Evolutionary conservation across 202 grass and related monocot species (phyloP).

Genomic region (Elaeis oleifera): DNA sequence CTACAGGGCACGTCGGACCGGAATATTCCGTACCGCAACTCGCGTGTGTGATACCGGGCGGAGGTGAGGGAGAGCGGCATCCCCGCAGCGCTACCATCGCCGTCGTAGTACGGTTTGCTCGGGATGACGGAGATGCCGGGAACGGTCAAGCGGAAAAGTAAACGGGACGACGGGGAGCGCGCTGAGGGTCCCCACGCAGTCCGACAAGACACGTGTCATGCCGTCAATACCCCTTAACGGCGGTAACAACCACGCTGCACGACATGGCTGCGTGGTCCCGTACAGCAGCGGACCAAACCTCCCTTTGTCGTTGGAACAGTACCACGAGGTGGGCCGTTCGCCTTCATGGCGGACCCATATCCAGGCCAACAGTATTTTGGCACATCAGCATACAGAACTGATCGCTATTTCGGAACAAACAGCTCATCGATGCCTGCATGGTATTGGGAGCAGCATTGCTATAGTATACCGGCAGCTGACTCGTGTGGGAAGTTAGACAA

Average conservation of each 20-base stretch:
- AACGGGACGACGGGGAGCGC: constrained; percentile 28
- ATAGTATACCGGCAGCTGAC: too few species aligned
- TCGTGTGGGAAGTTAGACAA: too few species aligned
- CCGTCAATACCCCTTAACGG: constrained; percentile 38
- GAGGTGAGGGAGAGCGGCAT: neutral
- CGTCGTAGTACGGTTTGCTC: constrained; percentile 1
- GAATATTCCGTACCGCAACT: too few species aligned
- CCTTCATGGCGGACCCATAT: too few species aligned
- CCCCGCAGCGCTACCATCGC: neutral
- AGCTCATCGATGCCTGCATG: neutral
- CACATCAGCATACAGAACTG: neutral
- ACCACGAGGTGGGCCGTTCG: neutral
- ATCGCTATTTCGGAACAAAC: neutral
- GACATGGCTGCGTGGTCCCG: neutral
- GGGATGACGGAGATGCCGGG: constrained; percentile 13
- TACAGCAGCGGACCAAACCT: neutral
- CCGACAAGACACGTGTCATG: constrained; percentile 66
- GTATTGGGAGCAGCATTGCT: too few species aligned
- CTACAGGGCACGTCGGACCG: neutral
- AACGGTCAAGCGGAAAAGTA: constrained; percentile 34
- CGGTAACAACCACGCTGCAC: constrained; percentile 39
- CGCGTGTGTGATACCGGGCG: too few species aligned
- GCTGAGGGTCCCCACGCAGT: constrained; percentile 32
- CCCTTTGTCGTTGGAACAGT: neutral
- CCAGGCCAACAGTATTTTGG: neutral